These are phyloP conservation scores for Apiospora koreana DNA, from an alignment of 2,329 filamentous ascomycete species.

Conservation along the genomic window DNA sequence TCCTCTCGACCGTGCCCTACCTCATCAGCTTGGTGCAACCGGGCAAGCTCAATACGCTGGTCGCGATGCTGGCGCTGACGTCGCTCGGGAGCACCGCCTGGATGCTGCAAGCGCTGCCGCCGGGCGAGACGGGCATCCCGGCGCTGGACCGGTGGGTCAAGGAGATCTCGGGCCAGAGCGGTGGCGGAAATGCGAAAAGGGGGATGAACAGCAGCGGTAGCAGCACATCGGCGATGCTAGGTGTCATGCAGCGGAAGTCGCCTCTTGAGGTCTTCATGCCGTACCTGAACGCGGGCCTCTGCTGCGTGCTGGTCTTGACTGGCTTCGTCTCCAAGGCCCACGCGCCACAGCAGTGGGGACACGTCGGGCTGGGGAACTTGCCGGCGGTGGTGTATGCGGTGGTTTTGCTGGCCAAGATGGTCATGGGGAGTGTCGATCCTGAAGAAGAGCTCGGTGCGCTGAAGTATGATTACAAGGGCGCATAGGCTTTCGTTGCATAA, in stretches of 20 bases:
- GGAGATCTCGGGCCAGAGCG: conserved; percentile 7
- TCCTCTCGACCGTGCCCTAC: conserved; percentile 57
- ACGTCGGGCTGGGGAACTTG: conserved; percentile 48
- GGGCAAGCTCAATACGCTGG: conserved; percentile 34
- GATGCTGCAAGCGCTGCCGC: conserved; percentile 57
- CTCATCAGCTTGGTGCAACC: conserved; percentile 45
- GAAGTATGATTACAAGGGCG: conserved; percentile 69
- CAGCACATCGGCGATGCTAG: not conserved
- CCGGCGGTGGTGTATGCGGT: conserved; percentile 62
- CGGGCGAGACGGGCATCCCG: conserved; percentile 54
- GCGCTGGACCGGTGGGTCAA: conserved; percentile 17
- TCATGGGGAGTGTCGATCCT: conserved; percentile 70
- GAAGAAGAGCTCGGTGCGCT: conserved; percentile 62
- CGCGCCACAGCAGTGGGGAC: conserved; percentile 27
- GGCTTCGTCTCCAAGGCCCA: conserved; percentile 38
- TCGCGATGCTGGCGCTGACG: conserved; percentile 59
- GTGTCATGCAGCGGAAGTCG: conserved; percentile 24
- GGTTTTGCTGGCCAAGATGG: conserved; percentile 61
- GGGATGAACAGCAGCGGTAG: not conserved
- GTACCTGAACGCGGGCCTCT: conserved; percentile 60
- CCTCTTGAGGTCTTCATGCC: conserved; percentile 62
- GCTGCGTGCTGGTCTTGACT: conserved; percentile 49
- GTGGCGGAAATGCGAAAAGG: not conserved
- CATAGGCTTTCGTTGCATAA: conserved; percentile 37
- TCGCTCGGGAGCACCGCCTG: conserved; percentile 65